Base-by-base conservation (phyloP, 495 filamentous ascomycete species). In the Ramalina intermedia region DNA sequence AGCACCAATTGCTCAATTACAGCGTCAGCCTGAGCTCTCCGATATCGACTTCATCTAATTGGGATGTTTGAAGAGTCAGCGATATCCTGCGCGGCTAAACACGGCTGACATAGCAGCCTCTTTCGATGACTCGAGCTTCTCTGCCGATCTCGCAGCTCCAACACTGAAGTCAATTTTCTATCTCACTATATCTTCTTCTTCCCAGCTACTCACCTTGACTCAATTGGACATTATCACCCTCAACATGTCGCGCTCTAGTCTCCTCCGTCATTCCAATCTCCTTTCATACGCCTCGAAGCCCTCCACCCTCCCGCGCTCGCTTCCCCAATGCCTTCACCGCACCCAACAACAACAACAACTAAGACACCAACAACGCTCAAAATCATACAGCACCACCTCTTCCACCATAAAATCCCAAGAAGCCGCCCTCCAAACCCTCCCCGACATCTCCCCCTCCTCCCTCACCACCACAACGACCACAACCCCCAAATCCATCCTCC, bases 391-490 rank as follows among this genome's bases (percentile, higher is more conserved):
- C 44, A 47, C 26, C 24, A n/a, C 16, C 16, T 3, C 29, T 3
- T 16, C 44, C 26, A 2, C 44, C 68, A 73, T 76, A 51, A 67
- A 74, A 43, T 65, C 76, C 27, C 59, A 66, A 45, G 65, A 71
- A n/a, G 72, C 71, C 3, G 71, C 71, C 5, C 63, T 70, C 24
- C 63, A 73, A 29, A 69, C 72, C 55, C 66, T 78, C 33, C 64
- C 73, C 37, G 79, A 74, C 45, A 73, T 96, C 46, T 85, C 95
- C 63, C 69, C 83, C 11, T 71, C 77, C n/a, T 81, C 81, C 63
- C 74, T 98, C 40, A 66, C 72, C 18, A 71, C 94, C 53, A 80
- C 76, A 18, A 79, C 80, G 62, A 91, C 84, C 0, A 76, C 68
- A 17, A 79, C 79, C 4, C 93, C 90, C 9, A 88, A 89, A 68